Conservation (phyloP, 176 grass and related monocot species). For the Elymus sibiricus region DNA sequence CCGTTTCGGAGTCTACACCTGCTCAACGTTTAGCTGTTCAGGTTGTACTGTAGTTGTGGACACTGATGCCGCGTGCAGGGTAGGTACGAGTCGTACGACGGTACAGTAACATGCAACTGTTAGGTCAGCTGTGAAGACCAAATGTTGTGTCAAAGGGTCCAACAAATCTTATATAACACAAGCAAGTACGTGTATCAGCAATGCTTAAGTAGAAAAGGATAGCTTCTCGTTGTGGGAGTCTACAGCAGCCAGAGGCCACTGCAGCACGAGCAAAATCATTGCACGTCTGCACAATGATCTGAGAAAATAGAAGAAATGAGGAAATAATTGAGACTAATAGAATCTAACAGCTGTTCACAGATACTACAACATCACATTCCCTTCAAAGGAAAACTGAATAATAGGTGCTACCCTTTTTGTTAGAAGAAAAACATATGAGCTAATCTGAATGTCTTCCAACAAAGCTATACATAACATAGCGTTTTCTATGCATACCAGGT, state of each 20-base stretch:
- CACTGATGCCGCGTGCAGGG: not conserved
- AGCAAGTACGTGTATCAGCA: not conserved
- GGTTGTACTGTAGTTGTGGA: not conserved
- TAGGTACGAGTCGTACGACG: not conserved
- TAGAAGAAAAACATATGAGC: slow-evolving; percentile 22
- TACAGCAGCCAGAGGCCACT: slow-evolving; percentile 78
- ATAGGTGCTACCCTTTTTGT: slow-evolving; percentile 77
- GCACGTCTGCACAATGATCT: no score
- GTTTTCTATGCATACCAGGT: slow-evolving; percentile 62
- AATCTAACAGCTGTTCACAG: slow-evolving; percentile 77
- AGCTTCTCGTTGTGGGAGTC: slow-evolving; percentile 85
- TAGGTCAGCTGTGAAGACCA: not conserved
- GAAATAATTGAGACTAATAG: not conserved
- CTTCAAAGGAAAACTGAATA: slow-evolving; percentile 91
- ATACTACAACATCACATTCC: slow-evolving; percentile 98
- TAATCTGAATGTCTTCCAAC: not conserved
- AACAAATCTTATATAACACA: not conserved
- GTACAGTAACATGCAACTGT: not conserved
- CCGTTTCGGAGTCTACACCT: not conserved
- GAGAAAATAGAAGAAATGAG: no score
- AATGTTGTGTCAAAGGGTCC: not conserved
- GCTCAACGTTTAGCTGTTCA: not conserved
- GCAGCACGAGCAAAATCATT: not conserved
- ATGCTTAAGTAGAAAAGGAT: not conserved
- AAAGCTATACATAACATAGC: not conserved